These are phyloP conservation scores for Fonsecaea pedrosoi DNA, from an alignment of 2,329 filamentous ascomycete genomes.

Conservation along the genomic window DNA sequence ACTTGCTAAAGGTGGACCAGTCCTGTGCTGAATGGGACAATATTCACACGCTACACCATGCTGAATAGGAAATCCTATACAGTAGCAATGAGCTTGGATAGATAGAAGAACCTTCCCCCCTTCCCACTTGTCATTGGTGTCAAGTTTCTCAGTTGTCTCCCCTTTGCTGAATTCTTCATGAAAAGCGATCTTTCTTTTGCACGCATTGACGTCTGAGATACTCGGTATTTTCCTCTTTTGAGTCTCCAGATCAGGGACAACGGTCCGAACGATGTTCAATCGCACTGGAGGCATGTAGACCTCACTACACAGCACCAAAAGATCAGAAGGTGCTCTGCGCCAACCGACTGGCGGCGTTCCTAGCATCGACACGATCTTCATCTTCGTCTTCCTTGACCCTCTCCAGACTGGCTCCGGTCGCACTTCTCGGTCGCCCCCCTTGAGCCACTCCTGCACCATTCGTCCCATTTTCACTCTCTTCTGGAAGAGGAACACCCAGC, in stretches of 20 bases:
- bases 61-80: conserved; percentile 16
- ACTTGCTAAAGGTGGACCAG: not conserved
- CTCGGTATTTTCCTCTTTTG: not conserved
- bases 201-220: not conserved
- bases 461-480: conserved; percentile 63
- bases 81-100: conserved; percentile 22
- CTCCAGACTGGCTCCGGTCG: conserved; percentile 58
- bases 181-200: not conserved
- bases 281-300: not conserved
- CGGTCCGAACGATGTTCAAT: not conserved
- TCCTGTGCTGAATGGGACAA: not conserved
- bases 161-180: not conserved
- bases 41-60: not conserved
- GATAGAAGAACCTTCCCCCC: conserved; percentile 7
- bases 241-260: not conserved
- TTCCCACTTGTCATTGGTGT: conserved; percentile 1
- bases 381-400: conserved; percentile 77
- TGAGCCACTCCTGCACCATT: conserved; percentile 63
- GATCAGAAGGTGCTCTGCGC: conserved; percentile 87
- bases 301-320: not conserved
- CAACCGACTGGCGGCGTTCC: conserved; percentile 91
- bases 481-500: conserved; percentile 67
- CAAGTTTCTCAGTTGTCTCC: not conserved
- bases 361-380: conserved; percentile 91
- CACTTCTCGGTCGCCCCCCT: conserved; percentile 47